These are phyloP conservation scores for Auxenochlorella pyrenoidosa DNA, from an alignment of 139 green algal species.

Conservation along the genomic window DNA sequence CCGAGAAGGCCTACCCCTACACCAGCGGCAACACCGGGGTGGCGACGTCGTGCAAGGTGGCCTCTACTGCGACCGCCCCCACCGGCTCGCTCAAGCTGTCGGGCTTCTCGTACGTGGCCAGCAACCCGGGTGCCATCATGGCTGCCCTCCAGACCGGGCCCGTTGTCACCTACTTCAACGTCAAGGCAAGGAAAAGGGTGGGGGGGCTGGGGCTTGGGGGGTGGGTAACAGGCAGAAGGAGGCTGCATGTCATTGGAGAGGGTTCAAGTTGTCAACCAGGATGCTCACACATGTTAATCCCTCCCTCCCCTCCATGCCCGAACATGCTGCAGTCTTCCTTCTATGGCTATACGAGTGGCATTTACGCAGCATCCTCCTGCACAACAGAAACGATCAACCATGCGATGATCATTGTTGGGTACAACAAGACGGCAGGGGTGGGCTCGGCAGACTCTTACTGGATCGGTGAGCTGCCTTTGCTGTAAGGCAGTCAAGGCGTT, in stretches of 20 bases:
- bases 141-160: background rate
- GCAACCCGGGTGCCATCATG: background rate
- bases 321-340: background rate
- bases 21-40: background rate
- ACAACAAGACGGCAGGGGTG: conserved; percentile 2
- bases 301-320: background rate
- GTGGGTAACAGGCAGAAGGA: background rate
- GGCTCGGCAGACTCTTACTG: background rate
- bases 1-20: background rate
- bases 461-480: background rate
- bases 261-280: no score
- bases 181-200: background rate
- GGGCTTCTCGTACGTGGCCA: background rate
- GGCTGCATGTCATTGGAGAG: no score
- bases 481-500: no score
- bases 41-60: background rate
- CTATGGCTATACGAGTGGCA: background rate
- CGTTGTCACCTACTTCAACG: background rate
- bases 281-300: background rate
- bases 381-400: background rate
- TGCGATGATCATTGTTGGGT: background rate
- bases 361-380: background rate
- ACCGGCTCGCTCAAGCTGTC: background rate
- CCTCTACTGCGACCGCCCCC: background rate
- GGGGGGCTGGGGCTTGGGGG: no score